Conservation (phyloP, 208 protist genomes). For the Plasmodiophora brassicae region DNA sequence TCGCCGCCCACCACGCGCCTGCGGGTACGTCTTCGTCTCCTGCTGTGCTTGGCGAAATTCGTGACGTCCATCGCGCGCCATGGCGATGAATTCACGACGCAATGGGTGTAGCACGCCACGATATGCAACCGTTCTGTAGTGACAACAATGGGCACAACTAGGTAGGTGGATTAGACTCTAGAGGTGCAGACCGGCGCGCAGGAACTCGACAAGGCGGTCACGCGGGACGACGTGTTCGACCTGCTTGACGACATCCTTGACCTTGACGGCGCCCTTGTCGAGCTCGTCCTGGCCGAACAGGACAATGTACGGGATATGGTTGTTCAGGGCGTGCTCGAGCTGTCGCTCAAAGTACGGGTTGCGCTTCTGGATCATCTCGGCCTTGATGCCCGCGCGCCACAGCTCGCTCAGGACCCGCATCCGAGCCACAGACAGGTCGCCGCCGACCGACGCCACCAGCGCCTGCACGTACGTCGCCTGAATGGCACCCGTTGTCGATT, state of each 20-base stretch:
- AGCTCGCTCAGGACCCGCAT: slow-evolving; percentile 57
- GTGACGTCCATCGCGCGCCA: too few relatives aligned
- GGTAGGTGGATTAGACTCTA: too few relatives aligned
- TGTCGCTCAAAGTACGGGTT: slow-evolving; percentile 59
- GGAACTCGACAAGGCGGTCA: background rate
- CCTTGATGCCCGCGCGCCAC: slow-evolving; percentile 60
- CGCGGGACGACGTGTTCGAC: background rate
- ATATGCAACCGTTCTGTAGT: too few relatives aligned
- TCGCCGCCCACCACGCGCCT: too few relatives aligned
- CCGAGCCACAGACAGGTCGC: slow-evolving; percentile 52
- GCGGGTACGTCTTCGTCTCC: too few relatives aligned
- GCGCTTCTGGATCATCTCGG: slow-evolving; percentile 62
- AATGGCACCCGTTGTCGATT: background rate
- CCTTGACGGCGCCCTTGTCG: slow-evolving; percentile 48
- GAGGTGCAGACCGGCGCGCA: too few relatives aligned
- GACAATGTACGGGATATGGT: slow-evolving; percentile 54
- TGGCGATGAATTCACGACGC: too few relatives aligned
- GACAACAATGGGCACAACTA: too few relatives aligned
- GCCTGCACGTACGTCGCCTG: slow-evolving; percentile 60
- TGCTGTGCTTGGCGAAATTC: too few relatives aligned
- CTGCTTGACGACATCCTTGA: slow-evolving; percentile 58
- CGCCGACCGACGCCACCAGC: slow-evolving; percentile 53
- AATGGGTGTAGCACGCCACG: too few relatives aligned
- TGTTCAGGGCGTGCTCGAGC: slow-evolving; percentile 50
- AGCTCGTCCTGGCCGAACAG: slow-evolving; percentile 68